phyloP scores from a whole-genome alignment of 192 early-diverging fungal species.

The Coemansia sp. region DNA sequence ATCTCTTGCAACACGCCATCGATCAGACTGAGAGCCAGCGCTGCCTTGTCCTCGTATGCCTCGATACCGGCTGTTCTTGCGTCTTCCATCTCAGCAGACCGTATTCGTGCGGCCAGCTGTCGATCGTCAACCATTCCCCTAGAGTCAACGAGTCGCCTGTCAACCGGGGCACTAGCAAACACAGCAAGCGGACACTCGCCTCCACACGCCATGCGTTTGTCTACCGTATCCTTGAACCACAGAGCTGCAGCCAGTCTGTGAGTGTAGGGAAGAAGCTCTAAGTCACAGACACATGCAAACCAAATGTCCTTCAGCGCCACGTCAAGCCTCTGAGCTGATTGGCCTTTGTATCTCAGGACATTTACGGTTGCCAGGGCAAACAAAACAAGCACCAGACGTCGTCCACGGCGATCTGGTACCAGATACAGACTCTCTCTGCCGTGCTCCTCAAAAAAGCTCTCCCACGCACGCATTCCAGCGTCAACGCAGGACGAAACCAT shows the following conservation, averaged over 20 bases:
- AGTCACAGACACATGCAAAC: conserved; percentile 42
- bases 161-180: conserved; percentile 26
- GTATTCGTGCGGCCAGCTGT: conserved; percentile 3
- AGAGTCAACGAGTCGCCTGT: conserved; percentile 12
- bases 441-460: conserved; percentile 52
- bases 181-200: conserved; percentile 10
- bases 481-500: conserved; percentile 46
- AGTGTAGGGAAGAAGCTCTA: conserved; percentile 21
- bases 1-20: conserved; percentile 27
- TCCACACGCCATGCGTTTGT: background rate
- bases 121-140: conserved; percentile 10
- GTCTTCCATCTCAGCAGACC: background rate
- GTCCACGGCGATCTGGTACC: conserved; percentile 22
- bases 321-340: conserved; percentile 14
- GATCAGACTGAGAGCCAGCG: conserved; percentile 21
- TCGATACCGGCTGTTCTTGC: background rate
- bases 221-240: conserved; percentile 17
- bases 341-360: conserved; percentile 6
- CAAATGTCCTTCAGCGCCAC: conserved; percentile 33
- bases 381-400: conserved; percentile 36
- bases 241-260: conserved; percentile 36
- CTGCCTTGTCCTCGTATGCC: conserved; percentile 15
- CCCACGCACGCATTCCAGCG: conserved; percentile 43
- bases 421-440: conserved; percentile 46
- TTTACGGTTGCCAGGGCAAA: conserved; percentile 25